Evolutionary conservation across 2,329 filamentous ascomycete species (phyloP).

Genomic region (Neocucurbitaria cava): DNA sequence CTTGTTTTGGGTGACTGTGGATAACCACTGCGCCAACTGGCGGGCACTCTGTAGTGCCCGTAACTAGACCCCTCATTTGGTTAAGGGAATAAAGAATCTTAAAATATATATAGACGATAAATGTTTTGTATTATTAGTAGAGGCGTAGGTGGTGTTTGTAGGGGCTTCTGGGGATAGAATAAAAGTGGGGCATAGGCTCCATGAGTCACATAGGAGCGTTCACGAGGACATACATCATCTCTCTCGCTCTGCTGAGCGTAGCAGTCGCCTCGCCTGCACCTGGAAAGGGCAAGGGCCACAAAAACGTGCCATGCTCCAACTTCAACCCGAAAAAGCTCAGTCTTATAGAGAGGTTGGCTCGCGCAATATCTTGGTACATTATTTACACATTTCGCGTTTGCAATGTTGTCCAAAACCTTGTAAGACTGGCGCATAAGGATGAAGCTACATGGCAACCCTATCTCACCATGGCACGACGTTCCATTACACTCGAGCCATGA

Average conservation of each 20-base stretch:
- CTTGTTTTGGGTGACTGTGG: too few species aligned
- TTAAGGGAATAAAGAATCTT: too few species aligned
- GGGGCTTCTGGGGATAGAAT: too few species aligned
- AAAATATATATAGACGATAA: too few species aligned
- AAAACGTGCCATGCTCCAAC: background rate
- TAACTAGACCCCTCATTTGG: too few species aligned
- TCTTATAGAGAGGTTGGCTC: slow-evolving; percentile 4
- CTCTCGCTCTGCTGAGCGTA: background rate
- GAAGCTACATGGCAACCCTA: slow-evolving; percentile 87
- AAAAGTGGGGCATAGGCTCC: too few species aligned
- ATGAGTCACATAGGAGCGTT: too few species aligned
- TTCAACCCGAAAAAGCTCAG: slow-evolving; percentile 6
- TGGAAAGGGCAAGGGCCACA: background rate
- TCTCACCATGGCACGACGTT: slow-evolving; percentile 96
- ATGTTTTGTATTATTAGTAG: too few species aligned
- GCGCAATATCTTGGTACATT: slow-evolving; percentile 4
- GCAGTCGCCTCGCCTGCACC: background rate
- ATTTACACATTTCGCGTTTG: too few species aligned
- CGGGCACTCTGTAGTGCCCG: too few species aligned
- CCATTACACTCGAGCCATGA: slow-evolving; percentile 92
- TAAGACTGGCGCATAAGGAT: slow-evolving; percentile 75
- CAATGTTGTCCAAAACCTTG: background rate
- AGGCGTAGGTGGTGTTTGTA: too few species aligned
- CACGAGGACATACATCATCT: background rate
- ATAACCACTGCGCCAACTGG: too few species aligned